These are phyloP conservation scores for Pezicula neosporulosa DNA, from an alignment of 2,329 filamentous ascomycete species.

Conservation along the genomic window DNA sequence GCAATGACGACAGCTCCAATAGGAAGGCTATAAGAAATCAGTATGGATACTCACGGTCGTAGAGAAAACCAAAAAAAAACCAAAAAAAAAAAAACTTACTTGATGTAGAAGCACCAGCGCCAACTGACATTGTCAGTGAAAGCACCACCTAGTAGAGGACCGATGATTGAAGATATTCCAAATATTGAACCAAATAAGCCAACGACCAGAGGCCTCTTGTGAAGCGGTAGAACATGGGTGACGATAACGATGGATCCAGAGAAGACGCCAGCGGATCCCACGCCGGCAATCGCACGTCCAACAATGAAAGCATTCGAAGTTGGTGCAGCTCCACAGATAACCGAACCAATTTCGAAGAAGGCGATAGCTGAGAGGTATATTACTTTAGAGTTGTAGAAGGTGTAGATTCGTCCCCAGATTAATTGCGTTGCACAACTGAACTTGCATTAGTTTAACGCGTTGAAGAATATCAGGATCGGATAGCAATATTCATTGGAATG, in stretches of 20 bases:
- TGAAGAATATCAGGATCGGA: no score
- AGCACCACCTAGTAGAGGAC: conserved; percentile 24
- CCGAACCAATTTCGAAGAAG: conserved; percentile 26
- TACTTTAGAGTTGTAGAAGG: conserved; percentile 14
- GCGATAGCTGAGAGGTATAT: conserved; percentile 11
- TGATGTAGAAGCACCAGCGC: conserved; percentile 32
- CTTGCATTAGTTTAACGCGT: no score
- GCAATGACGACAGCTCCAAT: conserved; percentile 28
- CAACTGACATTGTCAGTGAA: conserved; percentile 30
- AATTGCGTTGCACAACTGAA: neutral
- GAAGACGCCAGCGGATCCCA: conserved; percentile 20
- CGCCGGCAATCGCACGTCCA: conserved; percentile 23
- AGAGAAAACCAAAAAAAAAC: no score
- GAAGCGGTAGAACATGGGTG: conserved; percentile 11
- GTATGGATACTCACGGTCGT: neutral
- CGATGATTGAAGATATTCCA: conserved; percentile 21
- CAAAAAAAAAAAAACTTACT: conserved; percentile 8
- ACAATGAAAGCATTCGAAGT: conserved; percentile 23
- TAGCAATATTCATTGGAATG: no score
- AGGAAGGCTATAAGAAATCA: conserved; percentile 34
- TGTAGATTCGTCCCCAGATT: conserved; percentile 15
- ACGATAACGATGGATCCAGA: conserved; percentile 21
- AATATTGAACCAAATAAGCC: conserved; percentile 18
- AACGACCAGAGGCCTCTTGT: conserved; percentile 11
- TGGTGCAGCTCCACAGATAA: conserved; percentile 22